Percentiles rank a stretch among this genome's conserved stretches.
These are phyloP conservation scores for Mariannaea sp. DNA, from an alignment of 2,329 filamentous ascomycete species.

Conservation along the genomic window DNA sequence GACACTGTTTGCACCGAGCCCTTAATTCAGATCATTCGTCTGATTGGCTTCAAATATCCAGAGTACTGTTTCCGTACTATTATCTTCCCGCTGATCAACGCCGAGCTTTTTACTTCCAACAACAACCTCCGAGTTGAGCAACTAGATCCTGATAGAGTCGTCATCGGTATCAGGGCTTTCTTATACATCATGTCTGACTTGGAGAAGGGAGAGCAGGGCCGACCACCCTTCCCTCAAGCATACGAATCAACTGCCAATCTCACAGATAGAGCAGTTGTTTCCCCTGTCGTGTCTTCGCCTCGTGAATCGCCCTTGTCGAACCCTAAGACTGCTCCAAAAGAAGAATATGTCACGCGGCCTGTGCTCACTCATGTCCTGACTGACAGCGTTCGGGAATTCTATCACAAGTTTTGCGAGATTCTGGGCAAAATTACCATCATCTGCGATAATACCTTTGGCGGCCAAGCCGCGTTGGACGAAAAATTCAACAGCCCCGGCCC, in stretches of 20 bases:
- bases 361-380: conserved; percentile 67
- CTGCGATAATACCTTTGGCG: conserved; percentile 96
- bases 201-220: conserved; percentile 77
- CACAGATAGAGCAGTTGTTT: conserved; percentile 57
- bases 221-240: conserved; percentile 83
- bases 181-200: conserved; percentile 91
- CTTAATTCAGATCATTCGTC: conserved; percentile 88
- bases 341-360: conserved; percentile 70
- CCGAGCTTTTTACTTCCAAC: conserved; percentile 79
- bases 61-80: conserved; percentile 92
- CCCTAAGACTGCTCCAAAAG: conserved; percentile 44
- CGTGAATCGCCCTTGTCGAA: conserved; percentile 36
- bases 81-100: conserved; percentile 94
- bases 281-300: conserved; percentile 44
- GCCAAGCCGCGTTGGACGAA: conserved; percentile 92
- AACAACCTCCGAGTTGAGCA: conserved; percentile 86
- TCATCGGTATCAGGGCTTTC: conserved; percentile 95
- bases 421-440: conserved; percentile 94
- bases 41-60: conserved; percentile 91
- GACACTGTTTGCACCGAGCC: conserved; percentile 87
- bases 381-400: conserved; percentile 82
- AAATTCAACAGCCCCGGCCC: conserved; percentile 87
- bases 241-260: conserved; percentile 47
- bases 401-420: conserved; percentile 90
- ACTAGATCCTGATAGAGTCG: conserved; percentile 93